Conservation (phyloP, 1,284 basidiomycete species). For the Takashimella tepidaria region DNA sequence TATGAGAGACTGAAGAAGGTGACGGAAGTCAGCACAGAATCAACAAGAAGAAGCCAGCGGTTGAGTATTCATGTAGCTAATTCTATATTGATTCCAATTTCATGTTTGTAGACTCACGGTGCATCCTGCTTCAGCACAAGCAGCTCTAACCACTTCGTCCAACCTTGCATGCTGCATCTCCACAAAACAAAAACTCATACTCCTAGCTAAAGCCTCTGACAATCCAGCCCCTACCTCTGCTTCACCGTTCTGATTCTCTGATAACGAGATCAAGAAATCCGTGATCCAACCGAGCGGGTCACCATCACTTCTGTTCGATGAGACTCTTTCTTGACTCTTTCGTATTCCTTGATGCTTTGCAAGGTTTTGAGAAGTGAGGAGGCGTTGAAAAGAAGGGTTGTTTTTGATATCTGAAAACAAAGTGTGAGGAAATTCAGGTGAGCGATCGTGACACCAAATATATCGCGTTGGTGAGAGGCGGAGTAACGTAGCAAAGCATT, state of each 20-base stretch:
- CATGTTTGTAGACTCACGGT: slow-evolving; percentile 52
- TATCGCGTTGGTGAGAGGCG: slow-evolving; percentile 54
- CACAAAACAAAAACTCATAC: slow-evolving; percentile 65
- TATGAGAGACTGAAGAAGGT: slow-evolving; percentile 12
- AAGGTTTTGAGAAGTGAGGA: background rate
- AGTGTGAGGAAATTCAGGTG: slow-evolving; percentile 55
- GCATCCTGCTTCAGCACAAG: slow-evolving; percentile 57
- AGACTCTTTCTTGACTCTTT: slow-evolving; percentile 1
- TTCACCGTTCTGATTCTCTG: slow-evolving; percentile 34
- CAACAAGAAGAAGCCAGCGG: no score
- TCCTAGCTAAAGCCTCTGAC: slow-evolving; percentile 62
- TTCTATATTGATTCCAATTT: no score
- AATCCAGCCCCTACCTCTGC: slow-evolving; percentile 54
- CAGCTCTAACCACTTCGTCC: slow-evolving; percentile 53
- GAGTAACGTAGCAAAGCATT: slow-evolving; percentile 50
- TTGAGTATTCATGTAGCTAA: no score
- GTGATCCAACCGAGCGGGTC: slow-evolving; percentile 30
- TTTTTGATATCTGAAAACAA: slow-evolving; percentile 77
- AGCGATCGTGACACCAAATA: slow-evolving; percentile 62
- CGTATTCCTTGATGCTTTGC: slow-evolving; percentile 26
- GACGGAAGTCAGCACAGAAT: no score
- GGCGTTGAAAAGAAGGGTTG: slow-evolving; percentile 57
- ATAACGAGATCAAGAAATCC: slow-evolving; percentile 36
- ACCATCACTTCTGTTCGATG: no score
- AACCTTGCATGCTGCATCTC: slow-evolving; percentile 72